Evolutionary conservation across 2,329 filamentous ascomycete species (phyloP).

Genomic region (Fusarium acutatum): DNA sequence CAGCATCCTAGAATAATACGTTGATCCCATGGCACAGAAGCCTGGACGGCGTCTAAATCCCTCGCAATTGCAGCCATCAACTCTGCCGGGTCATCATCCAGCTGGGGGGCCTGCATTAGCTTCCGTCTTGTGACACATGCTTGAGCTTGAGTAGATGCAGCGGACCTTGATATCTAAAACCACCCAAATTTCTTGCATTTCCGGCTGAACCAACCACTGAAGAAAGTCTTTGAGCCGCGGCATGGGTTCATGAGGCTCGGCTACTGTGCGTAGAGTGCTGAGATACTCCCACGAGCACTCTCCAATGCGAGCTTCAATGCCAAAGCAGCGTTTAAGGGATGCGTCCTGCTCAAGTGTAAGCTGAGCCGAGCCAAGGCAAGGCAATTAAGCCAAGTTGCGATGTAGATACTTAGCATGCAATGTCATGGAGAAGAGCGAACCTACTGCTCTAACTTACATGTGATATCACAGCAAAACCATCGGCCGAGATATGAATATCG

Average conservation of each 20-base stretch:
- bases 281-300: slow-evolving; percentile 83
- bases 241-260: slow-evolving; percentile 75
- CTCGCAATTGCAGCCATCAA: slow-evolving; percentile 75
- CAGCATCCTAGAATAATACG: slow-evolving; percentile 85
- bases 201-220: slow-evolving; percentile 72
- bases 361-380: not conserved
- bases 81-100: slow-evolving; percentile 73
- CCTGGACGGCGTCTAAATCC: slow-evolving; percentile 64
- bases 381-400: not conserved
- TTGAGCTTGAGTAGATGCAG: not conserved
- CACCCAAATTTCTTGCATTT: slow-evolving; percentile 76
- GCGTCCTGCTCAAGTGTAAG: slow-evolving; percentile 65
- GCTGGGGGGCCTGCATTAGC: slow-evolving; percentile 51
- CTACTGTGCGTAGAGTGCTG: slow-evolving; percentile 71
- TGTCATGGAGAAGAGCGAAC: not conserved
- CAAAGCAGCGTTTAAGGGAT: slow-evolving; percentile 82
- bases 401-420: not conserved
- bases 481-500: slow-evolving; percentile 83
- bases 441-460: slow-evolving; percentile 64
- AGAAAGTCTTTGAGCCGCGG: slow-evolving; percentile 79
- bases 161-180: slow-evolving; percentile 87
- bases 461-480: slow-evolving; percentile 85
- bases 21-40: slow-evolving; percentile 69
- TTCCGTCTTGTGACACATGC: not conserved
- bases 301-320: slow-evolving; percentile 73